These are phyloP conservation scores for Paraconiothyrium brasiliense DNA, from an alignment of 2,329 filamentous ascomycete species.

Conservation along the genomic window DNA sequence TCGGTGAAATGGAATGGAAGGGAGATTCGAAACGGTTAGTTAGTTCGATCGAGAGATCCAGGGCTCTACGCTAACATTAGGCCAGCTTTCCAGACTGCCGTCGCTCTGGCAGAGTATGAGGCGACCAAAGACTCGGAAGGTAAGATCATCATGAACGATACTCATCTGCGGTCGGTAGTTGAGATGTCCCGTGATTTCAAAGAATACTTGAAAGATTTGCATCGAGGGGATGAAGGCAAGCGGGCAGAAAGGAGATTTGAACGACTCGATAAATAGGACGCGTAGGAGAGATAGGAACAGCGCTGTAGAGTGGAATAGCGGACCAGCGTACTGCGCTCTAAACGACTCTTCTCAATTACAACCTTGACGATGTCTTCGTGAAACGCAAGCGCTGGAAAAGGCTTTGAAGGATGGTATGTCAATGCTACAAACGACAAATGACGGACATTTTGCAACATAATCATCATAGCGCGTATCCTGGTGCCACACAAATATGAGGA, in stretches of 20 bases:
- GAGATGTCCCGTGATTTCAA: conserved; percentile 27
- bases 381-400: too few relatives aligned
- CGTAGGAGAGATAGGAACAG: neutral
- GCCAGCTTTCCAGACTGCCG: conserved; percentile 31
- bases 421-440: too few relatives aligned
- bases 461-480: too few relatives aligned
- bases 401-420: too few relatives aligned
- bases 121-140: conserved; percentile 20
- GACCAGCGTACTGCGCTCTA: too few relatives aligned
- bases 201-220: conserved; percentile 21
- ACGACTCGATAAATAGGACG: conserved; percentile 7
- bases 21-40: conserved; percentile 41
- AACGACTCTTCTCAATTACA: too few relatives aligned
- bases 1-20: conserved; percentile 39
- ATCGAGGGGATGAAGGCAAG: conserved; percentile 21
- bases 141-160: conserved; percentile 17
- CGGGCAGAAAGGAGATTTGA: conserved; percentile 16
- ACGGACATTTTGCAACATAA: too few relatives aligned
- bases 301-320: too few relatives aligned
- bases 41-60: neutral
- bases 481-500: neutral
- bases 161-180: conserved; percentile 24
- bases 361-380: too few relatives aligned
- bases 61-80: neutral
- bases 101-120: conserved; percentile 30